Evolutionary conservation across 495 filamentous ascomycete species (phyloP).

Genomic region (Penicillium goetzii): DNA sequence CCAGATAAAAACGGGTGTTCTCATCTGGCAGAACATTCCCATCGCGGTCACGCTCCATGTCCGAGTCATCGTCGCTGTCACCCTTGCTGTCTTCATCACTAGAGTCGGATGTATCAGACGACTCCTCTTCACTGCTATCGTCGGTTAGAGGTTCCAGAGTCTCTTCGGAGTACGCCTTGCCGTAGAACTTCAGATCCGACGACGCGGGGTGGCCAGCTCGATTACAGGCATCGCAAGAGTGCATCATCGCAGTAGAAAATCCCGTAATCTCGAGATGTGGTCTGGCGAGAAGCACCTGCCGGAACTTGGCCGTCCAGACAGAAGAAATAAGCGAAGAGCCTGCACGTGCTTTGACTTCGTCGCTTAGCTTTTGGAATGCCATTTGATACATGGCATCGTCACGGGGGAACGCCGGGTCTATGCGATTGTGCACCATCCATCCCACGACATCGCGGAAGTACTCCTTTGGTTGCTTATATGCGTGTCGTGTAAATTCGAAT

Average conservation of each 20-base stretch:
- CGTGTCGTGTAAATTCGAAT: slow-evolving; percentile 68
- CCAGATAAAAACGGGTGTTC: slow-evolving; percentile 45
- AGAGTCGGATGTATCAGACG: slow-evolving; percentile 24
- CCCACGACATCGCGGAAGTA: slow-evolving; percentile 80
- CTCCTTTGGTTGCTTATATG: slow-evolving; percentile 69
- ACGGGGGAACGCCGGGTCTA: slow-evolving; percentile 74
- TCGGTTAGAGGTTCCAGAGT: slow-evolving; percentile 68
- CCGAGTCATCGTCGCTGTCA: slow-evolving; percentile 20
- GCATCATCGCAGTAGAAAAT: slow-evolving; percentile 40
- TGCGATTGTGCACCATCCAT: slow-evolving; percentile 78
- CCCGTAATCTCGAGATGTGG: slow-evolving; percentile 52
- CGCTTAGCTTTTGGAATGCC: slow-evolving; percentile 74
- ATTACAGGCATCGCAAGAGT: slow-evolving; percentile 77
- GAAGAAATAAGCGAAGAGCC: slow-evolving; percentile 74
- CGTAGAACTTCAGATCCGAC: slow-evolving; percentile 62
- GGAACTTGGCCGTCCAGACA: slow-evolving; percentile 72
- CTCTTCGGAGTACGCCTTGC: slow-evolving; percentile 69
- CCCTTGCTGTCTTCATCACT: slow-evolving; percentile 38
- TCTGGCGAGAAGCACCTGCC: slow-evolving; percentile 64
- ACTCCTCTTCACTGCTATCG: slow-evolving; percentile 27
- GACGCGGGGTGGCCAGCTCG: slow-evolving; percentile 69
- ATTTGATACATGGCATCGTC: slow-evolving; percentile 67
- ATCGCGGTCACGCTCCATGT: slow-evolving; percentile 36
- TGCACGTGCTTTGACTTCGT: slow-evolving; percentile 69
- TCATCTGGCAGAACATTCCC: slow-evolving; percentile 39